Evolutionary conservation across 2,329 filamentous ascomycete species (phyloP), one percentile per base, ranked within the genome.

Genomic region (Clonostachys rosea): DNA sequence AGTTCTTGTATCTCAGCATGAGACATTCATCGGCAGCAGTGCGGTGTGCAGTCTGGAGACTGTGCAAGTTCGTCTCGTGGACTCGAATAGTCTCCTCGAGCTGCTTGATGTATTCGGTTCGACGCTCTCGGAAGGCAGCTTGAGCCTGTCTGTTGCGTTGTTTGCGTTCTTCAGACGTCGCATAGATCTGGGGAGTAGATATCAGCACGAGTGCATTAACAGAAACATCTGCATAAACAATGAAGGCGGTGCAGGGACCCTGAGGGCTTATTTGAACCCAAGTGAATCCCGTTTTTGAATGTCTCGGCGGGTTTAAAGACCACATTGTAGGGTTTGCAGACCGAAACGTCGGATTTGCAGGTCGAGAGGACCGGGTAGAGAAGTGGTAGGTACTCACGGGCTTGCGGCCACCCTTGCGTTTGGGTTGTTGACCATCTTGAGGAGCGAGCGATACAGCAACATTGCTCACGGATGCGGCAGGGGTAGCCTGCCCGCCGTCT

Each of bases 21-120:
- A 97, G 71, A 65, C 94, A 97, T 69, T 97, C 94, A 67, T 97
- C 94, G 49, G 92, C 91, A 49, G 94, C 94, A 60, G 84, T 91
- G 58, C 94, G 89, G 64, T 97, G 94, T 55, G 91, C 95, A 61
- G 92, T 88, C 70, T 97, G 94, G 50, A 99, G 78, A 60, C 84
- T 95, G 59, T 95, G 89, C 48, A 97, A 77, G 59, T 90, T 92
- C 59, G 95, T 90, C 70, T 99, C 94, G 76, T 97, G 92, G 57
- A 94, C 89, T 62, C 94, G 92, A 69, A 99, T 97, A 47, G 91
- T 95, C 58, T 92, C 90, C 71, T 99, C 94, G 24, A 99, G 81
- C 68, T 99, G 94, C 74, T 97, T 97, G 74, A 99, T 99, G 68
- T 99, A 99, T 74, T 99, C 94, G 47, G 92, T 97, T 49, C 94